Conservation (phyloP, 805 yeast species). For the Saturnispora serradocipensis region DNA sequence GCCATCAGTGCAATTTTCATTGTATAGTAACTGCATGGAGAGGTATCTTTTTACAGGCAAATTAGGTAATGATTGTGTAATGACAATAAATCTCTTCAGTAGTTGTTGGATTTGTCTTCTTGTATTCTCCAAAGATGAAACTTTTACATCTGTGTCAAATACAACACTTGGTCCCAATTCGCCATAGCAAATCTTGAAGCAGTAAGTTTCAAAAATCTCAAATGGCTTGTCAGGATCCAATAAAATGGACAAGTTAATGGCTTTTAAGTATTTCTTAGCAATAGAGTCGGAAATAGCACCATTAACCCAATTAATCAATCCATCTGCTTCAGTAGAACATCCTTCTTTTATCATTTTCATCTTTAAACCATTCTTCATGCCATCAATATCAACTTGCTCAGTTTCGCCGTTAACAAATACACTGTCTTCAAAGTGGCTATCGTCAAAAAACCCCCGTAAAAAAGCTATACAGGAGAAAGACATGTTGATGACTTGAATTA, state of each 20-base stretch:
- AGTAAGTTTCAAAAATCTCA: slow-evolving; percentile 40
- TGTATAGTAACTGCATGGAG: slow-evolving; percentile 40
- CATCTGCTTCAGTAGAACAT: slow-evolving; percentile 37
- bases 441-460: slow-evolving; percentile 49
- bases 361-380: slow-evolving; percentile 27
- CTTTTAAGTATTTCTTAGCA: slow-evolving; percentile 32
- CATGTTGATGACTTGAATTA: slow-evolving; percentile 41
- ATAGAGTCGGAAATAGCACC: slow-evolving; percentile 39
- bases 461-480: slow-evolving; percentile 51
- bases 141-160: slow-evolving; percentile 10
- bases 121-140: slow-evolving; percentile 25
- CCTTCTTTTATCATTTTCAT: slow-evolving; percentile 43
- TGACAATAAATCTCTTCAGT: slow-evolving; percentile 41
- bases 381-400: neutral
- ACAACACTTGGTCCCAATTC: slow-evolving; percentile 9
- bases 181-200: slow-evolving; percentile 38
- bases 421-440: slow-evolving; percentile 42
- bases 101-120: slow-evolving; percentile 39
- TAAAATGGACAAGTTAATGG: slow-evolving; percentile 38
- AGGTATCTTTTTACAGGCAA: slow-evolving; percentile 39
- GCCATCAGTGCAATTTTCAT: slow-evolving; percentile 35
- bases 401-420: slow-evolving; percentile 26
- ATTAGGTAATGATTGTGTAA: slow-evolving; percentile 46
- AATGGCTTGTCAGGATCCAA: slow-evolving; percentile 34
- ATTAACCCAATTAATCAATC: slow-evolving; percentile 45